phyloP scores from a whole-genome alignment of 495 filamentous ascomycete species.

The Aspergillus sparsus region DNA sequence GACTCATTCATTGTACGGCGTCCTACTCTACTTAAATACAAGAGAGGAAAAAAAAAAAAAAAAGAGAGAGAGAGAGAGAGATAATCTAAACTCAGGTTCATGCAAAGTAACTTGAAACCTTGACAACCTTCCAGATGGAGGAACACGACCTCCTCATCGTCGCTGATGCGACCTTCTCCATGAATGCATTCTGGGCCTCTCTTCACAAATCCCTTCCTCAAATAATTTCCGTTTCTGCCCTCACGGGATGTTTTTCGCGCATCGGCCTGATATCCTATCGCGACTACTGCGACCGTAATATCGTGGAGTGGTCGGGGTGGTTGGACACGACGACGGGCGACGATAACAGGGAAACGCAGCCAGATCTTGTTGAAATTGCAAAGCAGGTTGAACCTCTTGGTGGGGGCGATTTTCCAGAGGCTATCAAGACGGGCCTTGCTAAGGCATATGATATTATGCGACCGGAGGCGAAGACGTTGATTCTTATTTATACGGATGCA shows the following conservation, averaged over 20 bases:
- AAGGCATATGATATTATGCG: slow-evolving; percentile 47
- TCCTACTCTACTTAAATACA: background rate
- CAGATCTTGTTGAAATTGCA: slow-evolving; percentile 16
- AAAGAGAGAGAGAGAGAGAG: background rate
- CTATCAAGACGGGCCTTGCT: slow-evolving; percentile 47
- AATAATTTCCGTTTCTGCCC: slow-evolving; percentile 45
- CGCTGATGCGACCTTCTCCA: slow-evolving; percentile 48
- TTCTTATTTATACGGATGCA: slow-evolving; percentile 51
- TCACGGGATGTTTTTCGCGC: slow-evolving; percentile 46
- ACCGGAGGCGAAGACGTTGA: slow-evolving; percentile 43
- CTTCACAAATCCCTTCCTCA: slow-evolving; percentile 44
- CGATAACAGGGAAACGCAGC: slow-evolving; percentile 6
- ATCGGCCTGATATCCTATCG: slow-evolving; percentile 48
- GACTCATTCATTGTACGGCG: too few relatives aligned
- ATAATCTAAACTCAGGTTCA: background rate
- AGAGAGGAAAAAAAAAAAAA: background rate
- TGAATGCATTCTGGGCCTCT: slow-evolving; percentile 38
- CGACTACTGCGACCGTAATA: slow-evolving; percentile 36
- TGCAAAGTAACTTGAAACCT: background rate
- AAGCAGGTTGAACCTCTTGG: slow-evolving; percentile 9
- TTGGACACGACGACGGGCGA: slow-evolving; percentile 4
- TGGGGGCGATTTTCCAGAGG: slow-evolving; percentile 45
- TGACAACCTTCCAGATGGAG: slow-evolving; percentile 14
- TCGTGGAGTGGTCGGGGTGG: slow-evolving; percentile 50
- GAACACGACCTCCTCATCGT: slow-evolving; percentile 28